Conservation (phyloP, 2,329 filamentous ascomycete species). For the Exophiala spinifera region DNA sequence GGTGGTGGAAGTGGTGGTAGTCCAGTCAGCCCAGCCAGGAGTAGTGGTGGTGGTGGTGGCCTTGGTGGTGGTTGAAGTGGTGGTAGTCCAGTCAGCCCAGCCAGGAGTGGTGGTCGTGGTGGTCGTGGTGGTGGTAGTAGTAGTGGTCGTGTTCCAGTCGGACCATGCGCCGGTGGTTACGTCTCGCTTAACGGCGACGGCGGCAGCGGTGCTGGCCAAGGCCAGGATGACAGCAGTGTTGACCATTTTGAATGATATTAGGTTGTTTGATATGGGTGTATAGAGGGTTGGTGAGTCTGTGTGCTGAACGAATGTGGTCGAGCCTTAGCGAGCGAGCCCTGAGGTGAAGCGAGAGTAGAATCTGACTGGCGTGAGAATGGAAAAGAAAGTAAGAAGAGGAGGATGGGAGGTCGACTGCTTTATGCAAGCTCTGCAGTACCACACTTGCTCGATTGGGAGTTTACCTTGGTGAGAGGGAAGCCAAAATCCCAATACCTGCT, state of each 20-base stretch:
- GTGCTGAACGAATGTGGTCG: slow-evolving; percentile 30
- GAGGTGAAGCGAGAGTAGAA: slow-evolving; percentile 21
- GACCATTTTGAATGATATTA: slow-evolving; percentile 25
- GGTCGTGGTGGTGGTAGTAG: slow-evolving; percentile 22
- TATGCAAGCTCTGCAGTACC: not conserved
- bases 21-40: slow-evolving; percentile 7
- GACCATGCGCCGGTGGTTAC: slow-evolving; percentile 15
- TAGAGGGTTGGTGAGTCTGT: slow-evolving; percentile 8
- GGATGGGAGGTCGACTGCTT: not conserved
- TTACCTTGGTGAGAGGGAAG: too few relatives aligned
- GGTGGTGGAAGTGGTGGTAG: slow-evolving; percentile 10
- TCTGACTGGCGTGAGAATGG: slow-evolving; percentile 8
- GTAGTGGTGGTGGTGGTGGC: slow-evolving; percentile 12
- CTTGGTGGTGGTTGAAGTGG: slow-evolving; percentile 11
- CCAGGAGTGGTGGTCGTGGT: slow-evolving; percentile 31
- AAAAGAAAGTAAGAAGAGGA: slow-evolving; percentile 6
- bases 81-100: slow-evolving; percentile 15
- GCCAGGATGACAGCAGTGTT: slow-evolving; percentile 30
- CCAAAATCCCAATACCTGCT: not conserved
- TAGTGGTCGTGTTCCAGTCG: slow-evolving; percentile 28
- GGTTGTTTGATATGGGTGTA: not conserved
- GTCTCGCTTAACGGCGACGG: slow-evolving; percentile 22
- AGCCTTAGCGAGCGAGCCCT: slow-evolving; percentile 51
- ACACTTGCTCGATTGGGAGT: too few relatives aligned
- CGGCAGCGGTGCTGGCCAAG: slow-evolving; percentile 27